Evolutionary conservation across 148 eudicot species (phyloP), one percentile per base, ranked within the genome.

Genomic region (Suaeda aralocaspica): DNA sequence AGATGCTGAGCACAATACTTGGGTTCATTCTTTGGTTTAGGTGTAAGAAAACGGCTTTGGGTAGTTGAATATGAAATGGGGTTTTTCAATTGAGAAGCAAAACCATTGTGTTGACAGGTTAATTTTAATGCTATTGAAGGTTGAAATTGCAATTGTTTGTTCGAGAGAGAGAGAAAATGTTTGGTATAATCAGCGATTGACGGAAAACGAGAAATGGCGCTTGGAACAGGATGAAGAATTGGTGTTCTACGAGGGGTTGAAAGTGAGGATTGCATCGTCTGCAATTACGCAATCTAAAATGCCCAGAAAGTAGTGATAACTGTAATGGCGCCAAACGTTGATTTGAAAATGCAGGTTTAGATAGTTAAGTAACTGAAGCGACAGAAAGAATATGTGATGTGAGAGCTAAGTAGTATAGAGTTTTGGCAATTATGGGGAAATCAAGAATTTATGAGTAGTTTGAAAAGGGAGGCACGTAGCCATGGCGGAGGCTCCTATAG

Each of bases 211-310:
- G 52, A 52, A 42, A 5, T 41, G 52, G 18, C 36, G 25, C 33
- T 72, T 30, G 70, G 26, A 28, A 55, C 29, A 72, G 46, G 57
- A 11, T 49, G 76, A 19, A 70, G 52, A 57, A 53, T 75, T 67
- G 72, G 59, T 58, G 79, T 2, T 36, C 36, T 60, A 34, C 60
- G 69, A 18, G 64, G 45, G n/a, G 41, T 41, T 28, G 71, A 64
- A 10, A 76, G 46, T 28, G 74, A 72, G n/a, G 71, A 80, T 28
- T 72, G 80, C 80, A 72, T 71, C 24, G 36, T 48, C 48, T n/a
- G 0, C 42, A 18, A 24, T 51, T 14, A n/a, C n/a, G n/a, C n/a
- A n/a, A n/a, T n/a, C n/a, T n/a, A n/a, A n/a, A n/a, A n/a, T n/a
- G n/a, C n/a, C n/a, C n/a, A n/a, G n/a, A n/a, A n/a, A n/a, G n/a